Evolutionary conservation across 805 yeast genomes (phyloP), one percentile per base, ranked within the genome.

Genomic region (Schizosaccharomyces octosporus): DNA sequence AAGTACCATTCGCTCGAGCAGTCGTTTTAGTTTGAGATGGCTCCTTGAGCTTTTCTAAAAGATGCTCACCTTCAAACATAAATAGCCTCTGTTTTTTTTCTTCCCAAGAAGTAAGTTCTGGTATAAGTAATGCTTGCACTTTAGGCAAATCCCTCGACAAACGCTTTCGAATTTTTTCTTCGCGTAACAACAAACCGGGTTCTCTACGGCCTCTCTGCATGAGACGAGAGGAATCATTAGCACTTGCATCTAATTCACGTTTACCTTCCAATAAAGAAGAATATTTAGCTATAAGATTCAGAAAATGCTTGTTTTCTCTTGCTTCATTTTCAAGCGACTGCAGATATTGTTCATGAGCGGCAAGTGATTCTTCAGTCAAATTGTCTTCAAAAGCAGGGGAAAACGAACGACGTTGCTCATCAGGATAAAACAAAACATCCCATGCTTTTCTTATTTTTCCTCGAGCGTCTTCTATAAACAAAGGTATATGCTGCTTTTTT

Each of bases 191-290:
- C 29, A 89, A 83, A 63, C 82, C 83, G 64, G 90, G 89, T 60
- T 71, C 74, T 3, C 71, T 65, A 6, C 66, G 61, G 2, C 64
- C 66, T 6, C 70, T 66, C 6, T 69, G 67, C 58, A 84, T 70
- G 55, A 89, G 75, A 64, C 97, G 77, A 0, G 90, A 81, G 0
- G 97, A 82, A 69, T 90, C 93, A 66, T 81, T 83, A 1, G 84
- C 78, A 3, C 93, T 81, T 64, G 81, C 84, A 45, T 77, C 83
- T 48, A 93, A 75, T 59, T 78, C 78, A 1, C 69, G 65, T 63
- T 84, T 84, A 65, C 87, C 94, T 15, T 74, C 71, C 51, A 81
- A 69, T 31, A 88, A 70, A 2, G 75, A 77, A 55, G 78, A 73
- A 64, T 85, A 76, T 57, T 78, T 79, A 4, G 78, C 75, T 39